Conservation (phyloP, 2,329 filamentous ascomycete genomes). For the Leptodontidium sp. region DNA sequence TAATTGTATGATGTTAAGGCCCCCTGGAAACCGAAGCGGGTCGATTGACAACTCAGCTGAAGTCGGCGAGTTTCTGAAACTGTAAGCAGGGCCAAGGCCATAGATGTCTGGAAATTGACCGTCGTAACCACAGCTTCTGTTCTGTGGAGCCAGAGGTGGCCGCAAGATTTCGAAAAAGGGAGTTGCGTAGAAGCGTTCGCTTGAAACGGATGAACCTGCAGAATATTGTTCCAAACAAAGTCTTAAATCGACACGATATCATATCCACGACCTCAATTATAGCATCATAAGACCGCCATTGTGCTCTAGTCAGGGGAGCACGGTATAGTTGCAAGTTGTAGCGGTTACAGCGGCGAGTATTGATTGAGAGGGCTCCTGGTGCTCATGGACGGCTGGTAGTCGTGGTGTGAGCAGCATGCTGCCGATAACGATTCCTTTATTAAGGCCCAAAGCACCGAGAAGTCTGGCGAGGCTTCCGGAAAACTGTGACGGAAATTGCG, state of each 20-base stretch:
- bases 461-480: background rate
- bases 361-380: background rate
- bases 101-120: background rate
- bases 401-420: background rate
- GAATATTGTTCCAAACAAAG: background rate
- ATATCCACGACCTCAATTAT: slow-evolving; percentile 6
- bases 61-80: background rate
- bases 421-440: background rate
- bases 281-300: background rate
- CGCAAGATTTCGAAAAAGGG: background rate
- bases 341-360: background rate
- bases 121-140: background rate
- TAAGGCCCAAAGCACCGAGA: background rate
- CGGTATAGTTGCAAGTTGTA: background rate
- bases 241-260: background rate
- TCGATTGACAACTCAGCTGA: background rate
- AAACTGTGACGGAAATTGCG: too few relatives aligned
- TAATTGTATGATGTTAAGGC: slow-evolving; percentile 9
- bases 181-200: background rate
- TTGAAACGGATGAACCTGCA: slow-evolving; percentile 4
- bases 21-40: background rate
- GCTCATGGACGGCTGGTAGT: background rate
- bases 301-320: background rate
- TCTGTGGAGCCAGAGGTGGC: background rate
- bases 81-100: background rate